Evolutionary conservation across 495 filamentous ascomycete species (phyloP), one percentile per base, ranked within the genome.

Genomic region (Aspergillus cristatus): DNA sequence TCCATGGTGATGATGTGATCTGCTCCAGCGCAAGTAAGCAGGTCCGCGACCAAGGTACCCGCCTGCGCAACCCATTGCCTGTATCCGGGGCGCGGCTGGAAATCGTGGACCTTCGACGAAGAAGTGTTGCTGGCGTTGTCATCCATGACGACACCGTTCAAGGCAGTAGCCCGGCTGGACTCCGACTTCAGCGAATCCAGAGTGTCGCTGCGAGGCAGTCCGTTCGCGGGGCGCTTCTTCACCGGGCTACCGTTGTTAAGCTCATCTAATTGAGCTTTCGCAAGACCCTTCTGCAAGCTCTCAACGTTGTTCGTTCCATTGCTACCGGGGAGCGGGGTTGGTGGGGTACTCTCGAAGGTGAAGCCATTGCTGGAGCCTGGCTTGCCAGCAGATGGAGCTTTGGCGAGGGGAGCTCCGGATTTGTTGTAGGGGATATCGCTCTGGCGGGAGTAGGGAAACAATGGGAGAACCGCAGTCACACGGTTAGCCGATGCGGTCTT

Each of bases 21-120:
- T 15, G 91, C 87, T 36, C 91, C 91, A 43, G 91, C 91, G 57
- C 88, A 96, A 28, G 87, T 96, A 40, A 98, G 65, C 35, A 98
- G 75, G 56, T 96, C 88, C 15, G 91, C 91, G 14, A 98, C 84
- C 45, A 98, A 71, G 13, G 91, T 97, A 35, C 91, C 91, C 32
- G 91, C 90, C 63, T 96, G 91, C 16, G 91, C 91, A 46, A 98
- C 88, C 91, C 93, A 97, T 68, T 94, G 86, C 62, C 89, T 93
- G 56, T 97, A 98, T 12, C 91, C 91, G 1, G 87, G 84, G 46
- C 86, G 85, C 1, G 86, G 81, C 45, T 83, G 67, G 63, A 95
- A 94, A 28, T 70, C 41, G 34, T 53, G 58, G 29, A 67, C 64
- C 48, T 70, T 75, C 14, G 63, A 55, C 14, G 55, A 50, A 24